Evolutionary conservation across 805 yeast species (phyloP).

Genomic region (Pichia phayaonensis): DNA sequence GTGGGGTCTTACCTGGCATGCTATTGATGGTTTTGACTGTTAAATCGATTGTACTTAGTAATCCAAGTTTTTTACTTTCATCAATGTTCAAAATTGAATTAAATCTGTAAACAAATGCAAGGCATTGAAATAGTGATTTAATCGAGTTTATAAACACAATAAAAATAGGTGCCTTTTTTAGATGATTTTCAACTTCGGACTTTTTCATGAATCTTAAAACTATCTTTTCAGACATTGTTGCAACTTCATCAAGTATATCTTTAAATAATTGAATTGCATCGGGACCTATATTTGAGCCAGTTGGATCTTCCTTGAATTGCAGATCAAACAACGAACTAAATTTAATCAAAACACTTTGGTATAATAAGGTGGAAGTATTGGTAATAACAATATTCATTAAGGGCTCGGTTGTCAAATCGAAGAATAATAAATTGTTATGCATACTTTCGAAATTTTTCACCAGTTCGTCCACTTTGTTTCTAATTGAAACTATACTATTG

Average conservation of each 20-base stretch:
- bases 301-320: constrained; percentile 10
- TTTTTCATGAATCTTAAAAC: constrained; percentile 15
- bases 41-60: constrained; percentile 7
- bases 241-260: constrained; percentile 16
- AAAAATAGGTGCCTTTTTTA: constrained; percentile 17
- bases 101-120: constrained; percentile 18
- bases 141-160: constrained; percentile 22
- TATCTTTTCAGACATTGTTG: constrained; percentile 15
- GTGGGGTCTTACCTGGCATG: constrained; percentile 9
- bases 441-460: constrained; percentile 21
- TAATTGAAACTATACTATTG: constrained; percentile 16
- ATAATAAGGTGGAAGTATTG: constrained; percentile 21
- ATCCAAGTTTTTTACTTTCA: constrained; percentile 2
- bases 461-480: constrained; percentile 21
- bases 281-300: constrained; percentile 11
- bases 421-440: constrained; percentile 22
- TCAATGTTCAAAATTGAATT: constrained; percentile 12
- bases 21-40: constrained; percentile 3
- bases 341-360: constrained; percentile 24
- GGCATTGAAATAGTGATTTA: constrained; percentile 24
- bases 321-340: constrained; percentile 18
- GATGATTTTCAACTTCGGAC: constrained; percentile 10
- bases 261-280: constrained; percentile 18
- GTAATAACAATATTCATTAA: constrained; percentile 19
- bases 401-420: constrained; percentile 22